Base-by-base conservation (phyloP, 2,329 filamentous ascomycete species). In the Penicillium sp. region DNA sequence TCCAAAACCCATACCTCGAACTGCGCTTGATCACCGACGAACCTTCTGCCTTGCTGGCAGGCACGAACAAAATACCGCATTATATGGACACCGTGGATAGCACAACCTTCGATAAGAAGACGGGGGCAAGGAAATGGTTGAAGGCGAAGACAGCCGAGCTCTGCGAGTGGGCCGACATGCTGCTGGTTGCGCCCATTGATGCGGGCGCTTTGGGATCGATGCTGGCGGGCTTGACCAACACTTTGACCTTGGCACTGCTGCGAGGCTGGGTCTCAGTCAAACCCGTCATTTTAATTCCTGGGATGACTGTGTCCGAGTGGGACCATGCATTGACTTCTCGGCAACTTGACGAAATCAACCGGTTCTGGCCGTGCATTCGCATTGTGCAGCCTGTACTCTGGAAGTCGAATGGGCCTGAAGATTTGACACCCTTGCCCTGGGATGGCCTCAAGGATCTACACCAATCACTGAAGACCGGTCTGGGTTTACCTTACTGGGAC, bases 281-380 rank as follows among this genome's bases (percentile, higher is more conserved):
- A 74, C 88, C 87, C 62, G 88, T 95, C 28, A 75, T 96, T 45
- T 76, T 96, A 52, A 86, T 95, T 6, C 91, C 92, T 0, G 90
- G 89, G 59, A 95, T 96, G 91, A 93, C 89, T 31, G 85, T 84
- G 1, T 82, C 88, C 54, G 91, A 93, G 85, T 95, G 90, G 90
- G 85, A 92, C 67, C 91, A 94, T 64, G 90, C 91, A 2, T 86
- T 92, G 74, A 95, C 90, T 15, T 89, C 89, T 74, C 88, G 90
- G 64, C 91, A 96, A 67, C 81, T 96, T 55, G 87, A 84, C 71
- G 94, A 95, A 73, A 84, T 96, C 39, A 82, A 86, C 58, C 79
- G 84, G 57, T 92, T 90, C 69, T 95, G 90, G 90, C 86, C 86
- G 48, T 96, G 90, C 90, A 83, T 96, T 47, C 83, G 87, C 56